phyloP scores from a whole-genome alignment of 2,329 filamentous ascomycete genomes.

The Ophiostoma populinum region DNA sequence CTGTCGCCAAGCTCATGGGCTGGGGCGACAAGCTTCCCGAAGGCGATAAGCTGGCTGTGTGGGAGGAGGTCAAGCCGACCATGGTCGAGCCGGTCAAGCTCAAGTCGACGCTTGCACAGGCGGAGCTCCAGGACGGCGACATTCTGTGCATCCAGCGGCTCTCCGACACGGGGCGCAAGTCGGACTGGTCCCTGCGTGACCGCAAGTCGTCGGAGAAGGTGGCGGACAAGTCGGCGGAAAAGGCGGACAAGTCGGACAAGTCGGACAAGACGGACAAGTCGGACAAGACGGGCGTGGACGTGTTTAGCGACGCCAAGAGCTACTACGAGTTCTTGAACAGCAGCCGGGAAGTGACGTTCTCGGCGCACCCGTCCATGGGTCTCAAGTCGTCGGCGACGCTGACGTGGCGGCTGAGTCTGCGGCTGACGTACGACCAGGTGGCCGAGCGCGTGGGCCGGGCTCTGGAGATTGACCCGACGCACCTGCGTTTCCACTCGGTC shows the following conservation, averaged over 20 bases:
- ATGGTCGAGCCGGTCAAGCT: constrained; percentile 94
- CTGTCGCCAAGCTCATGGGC: constrained; percentile 66
- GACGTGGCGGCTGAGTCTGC: constrained; percentile 65
- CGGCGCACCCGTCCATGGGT: constrained; percentile 54
- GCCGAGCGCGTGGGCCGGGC: constrained; percentile 67
- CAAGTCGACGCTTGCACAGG: constrained; percentile 74
- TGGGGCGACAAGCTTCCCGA: constrained; percentile 61
- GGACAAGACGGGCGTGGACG: constrained; percentile 26
- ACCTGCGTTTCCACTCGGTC: constrained; percentile 82
- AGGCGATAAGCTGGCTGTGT: constrained; percentile 50
- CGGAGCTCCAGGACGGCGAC: constrained; percentile 92
- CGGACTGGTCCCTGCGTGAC: constrained; percentile 15
- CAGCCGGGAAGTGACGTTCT: constrained; percentile 63
- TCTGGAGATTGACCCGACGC: constrained; percentile 61
- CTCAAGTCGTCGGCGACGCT: too few species aligned
- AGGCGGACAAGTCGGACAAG: constrained; percentile 19
- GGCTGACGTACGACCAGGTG: constrained; percentile 78
- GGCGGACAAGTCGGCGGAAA: constrained; percentile 11
- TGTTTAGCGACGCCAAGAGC: constrained; percentile 54
- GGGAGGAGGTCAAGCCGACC: constrained; percentile 93
- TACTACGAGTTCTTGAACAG: constrained; percentile 92
- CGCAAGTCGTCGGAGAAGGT: not conserved
- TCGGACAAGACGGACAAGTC: constrained; percentile 19
- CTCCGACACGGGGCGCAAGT: constrained; percentile 26
- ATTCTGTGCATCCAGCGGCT: constrained; percentile 84